These are phyloP conservation scores for Fusarium sp. DNA, from an alignment of 2,329 filamentous ascomycete species.

Conservation along the genomic window DNA sequence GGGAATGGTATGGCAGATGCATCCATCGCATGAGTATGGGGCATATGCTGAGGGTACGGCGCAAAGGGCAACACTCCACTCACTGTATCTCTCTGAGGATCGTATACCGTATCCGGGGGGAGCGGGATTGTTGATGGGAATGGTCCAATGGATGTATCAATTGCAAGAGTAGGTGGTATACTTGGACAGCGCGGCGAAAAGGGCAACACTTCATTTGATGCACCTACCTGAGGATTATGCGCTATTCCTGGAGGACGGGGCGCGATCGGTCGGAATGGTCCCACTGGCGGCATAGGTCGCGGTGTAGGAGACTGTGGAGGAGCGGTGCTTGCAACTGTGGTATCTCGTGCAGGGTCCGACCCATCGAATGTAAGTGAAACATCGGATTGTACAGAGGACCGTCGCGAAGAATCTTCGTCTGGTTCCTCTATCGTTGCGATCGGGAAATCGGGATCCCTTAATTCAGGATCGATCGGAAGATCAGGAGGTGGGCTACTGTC, in stretches of 20 bases:
- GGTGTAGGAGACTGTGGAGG: neutral
- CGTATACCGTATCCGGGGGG: neutral
- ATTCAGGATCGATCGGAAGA: too few relatives aligned
- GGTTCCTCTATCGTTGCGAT: neutral
- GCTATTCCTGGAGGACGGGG: neutral
- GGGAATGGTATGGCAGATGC: too few relatives aligned
- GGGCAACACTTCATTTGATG: neutral
- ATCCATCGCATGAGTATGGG: too few relatives aligned
- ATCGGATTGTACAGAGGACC: neutral
- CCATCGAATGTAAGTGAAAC: neutral
- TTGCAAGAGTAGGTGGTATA: neutral
- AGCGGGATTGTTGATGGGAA: neutral
- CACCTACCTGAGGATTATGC: neutral
- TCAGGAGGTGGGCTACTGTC: too few relatives aligned
- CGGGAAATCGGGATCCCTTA: neutral
- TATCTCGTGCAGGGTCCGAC: neutral
- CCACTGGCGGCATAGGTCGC: neutral
- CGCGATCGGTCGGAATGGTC: neutral
- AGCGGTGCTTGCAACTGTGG: neutral
- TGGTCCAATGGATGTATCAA: neutral
- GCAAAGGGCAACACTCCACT: neutral
- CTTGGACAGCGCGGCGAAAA: neutral
- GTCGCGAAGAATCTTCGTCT: neutral
- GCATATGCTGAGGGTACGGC: too few relatives aligned
- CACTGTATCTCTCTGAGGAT: too few relatives aligned